Conservation (phyloP, 1,284 basidiomycete species). For the Stygiomarasmius scandens region DNA sequence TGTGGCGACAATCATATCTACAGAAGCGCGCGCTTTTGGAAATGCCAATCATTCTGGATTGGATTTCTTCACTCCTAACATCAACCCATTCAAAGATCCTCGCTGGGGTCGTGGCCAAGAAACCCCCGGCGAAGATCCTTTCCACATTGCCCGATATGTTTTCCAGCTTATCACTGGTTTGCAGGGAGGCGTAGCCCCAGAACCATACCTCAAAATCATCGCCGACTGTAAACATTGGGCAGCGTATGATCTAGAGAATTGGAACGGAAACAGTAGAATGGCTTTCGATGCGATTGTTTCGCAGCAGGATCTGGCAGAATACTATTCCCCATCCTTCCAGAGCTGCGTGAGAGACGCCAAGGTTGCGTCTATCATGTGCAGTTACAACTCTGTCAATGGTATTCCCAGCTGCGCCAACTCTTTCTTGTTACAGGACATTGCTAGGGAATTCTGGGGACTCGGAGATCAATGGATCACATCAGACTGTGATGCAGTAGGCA, state of each 20-base stretch:
- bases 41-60: slow-evolving; percentile 49
- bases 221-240: slow-evolving; percentile 64
- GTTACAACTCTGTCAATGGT: slow-evolving; percentile 63
- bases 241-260: slow-evolving; percentile 58
- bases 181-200: slow-evolving; percentile 57
- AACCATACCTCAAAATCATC: slow-evolving; percentile 50
- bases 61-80: slow-evolving; percentile 61
- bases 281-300: slow-evolving; percentile 56
- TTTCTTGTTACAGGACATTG: slow-evolving; percentile 52
- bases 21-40: slow-evolving; percentile 59
- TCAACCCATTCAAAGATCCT: slow-evolving; percentile 64
- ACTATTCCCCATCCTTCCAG: slow-evolving; percentile 57
- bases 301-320: slow-evolving; percentile 57
- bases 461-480: slow-evolving; percentile 54
- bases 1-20: slow-evolving; percentile 52
- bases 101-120: slow-evolving; percentile 65
- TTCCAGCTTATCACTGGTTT: slow-evolving; percentile 54
- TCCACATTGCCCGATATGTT: slow-evolving; percentile 55
- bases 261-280: slow-evolving; percentile 49
- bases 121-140: slow-evolving; percentile 62
- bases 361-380: slow-evolving; percentile 61
- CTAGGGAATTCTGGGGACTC: slow-evolving; percentile 56
- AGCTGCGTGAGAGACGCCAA: slow-evolving; percentile 60
- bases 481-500: slow-evolving; percentile 42
- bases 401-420: slow-evolving; percentile 55